Base-by-base conservation (phyloP, 2,329 filamentous ascomycete species). In the Fusarium sp. region DNA sequence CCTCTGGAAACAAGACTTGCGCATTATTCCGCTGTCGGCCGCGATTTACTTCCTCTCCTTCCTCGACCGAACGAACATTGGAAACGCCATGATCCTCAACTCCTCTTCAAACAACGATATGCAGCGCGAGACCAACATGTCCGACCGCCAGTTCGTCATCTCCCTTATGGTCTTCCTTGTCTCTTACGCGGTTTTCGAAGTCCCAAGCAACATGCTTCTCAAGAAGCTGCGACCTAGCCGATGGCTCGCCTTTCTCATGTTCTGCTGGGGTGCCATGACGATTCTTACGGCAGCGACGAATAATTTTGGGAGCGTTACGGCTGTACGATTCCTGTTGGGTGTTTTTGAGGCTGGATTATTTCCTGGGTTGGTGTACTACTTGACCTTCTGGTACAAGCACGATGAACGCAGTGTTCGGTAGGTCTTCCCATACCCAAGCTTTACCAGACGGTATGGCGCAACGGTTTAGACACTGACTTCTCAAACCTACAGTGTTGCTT, bases 371-470 rank as follows among this genome's bases (percentile, higher is more conserved):
- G 85, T 88, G 1, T 80, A 88, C 76, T 92, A 92, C 69, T 80
- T 94, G 46, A 93, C 91, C 0, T 87, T 92, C 63, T 93, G 91
- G 84, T 94, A 94, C 76, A 88, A 85, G 42, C 87, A 88, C 68
- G 84, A 87, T 18, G 91, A 94, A 77, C 84, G 91, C 5, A 90
- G 89, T 21, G 78, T 92, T n/a, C 85, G 78, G 75, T 78, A 52
- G 63, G 75, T 72, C 20, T 40, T 31, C 31, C 27, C 4, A 25
- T 45, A 4, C 20, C 23, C 7, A 18, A 13, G 29, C 29, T 29
- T 36, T 17, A 42, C 23, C 14, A 23, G 39, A n/a, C 39, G 18
- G 45, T 40, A 48, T 62, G 43, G 21, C 60, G 29, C 36, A 43
- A 41, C 35, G 21, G 27, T 47, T 37, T 9, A 29, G 21, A 46